phyloP scores from a whole-genome alignment of 2,329 filamentous ascomycete species.

The Pseudogymnoascus sp. region DNA sequence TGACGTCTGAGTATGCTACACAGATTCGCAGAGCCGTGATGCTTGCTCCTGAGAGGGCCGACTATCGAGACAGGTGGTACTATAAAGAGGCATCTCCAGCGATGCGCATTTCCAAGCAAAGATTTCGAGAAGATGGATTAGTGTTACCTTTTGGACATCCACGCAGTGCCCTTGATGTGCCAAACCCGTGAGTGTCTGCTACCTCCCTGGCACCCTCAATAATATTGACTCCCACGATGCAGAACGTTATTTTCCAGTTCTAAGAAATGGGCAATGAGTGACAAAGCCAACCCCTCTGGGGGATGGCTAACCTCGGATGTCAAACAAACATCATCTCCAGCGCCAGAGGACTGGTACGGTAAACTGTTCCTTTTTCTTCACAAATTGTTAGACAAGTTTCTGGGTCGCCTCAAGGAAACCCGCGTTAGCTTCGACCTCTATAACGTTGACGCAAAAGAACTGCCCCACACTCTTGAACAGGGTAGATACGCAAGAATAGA shows the following conservation, averaged over 20 bases:
- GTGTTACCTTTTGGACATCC: constrained; percentile 32
- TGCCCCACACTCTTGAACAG: constrained; percentile 19
- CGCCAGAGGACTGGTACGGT: constrained; percentile 33
- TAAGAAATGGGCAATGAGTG: constrained; percentile 30
- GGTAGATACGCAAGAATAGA: constrained; percentile 32
- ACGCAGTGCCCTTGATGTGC: constrained; percentile 26
- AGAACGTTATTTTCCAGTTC: constrained; percentile 32
- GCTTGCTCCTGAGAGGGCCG: constrained; percentile 13
- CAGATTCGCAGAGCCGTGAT: constrained; percentile 11
- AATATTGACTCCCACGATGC: constrained; percentile 12
- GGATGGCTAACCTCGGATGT: constrained; percentile 31
- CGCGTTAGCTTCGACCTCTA: constrained; percentile 26
- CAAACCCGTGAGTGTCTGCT: constrained; percentile 34
- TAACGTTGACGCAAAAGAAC: constrained; percentile 21
- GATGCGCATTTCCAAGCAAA: constrained; percentile 21
- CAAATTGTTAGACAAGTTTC: constrained; percentile 27
- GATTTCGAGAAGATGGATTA: constrained; percentile 33
- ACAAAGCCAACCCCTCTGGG: constrained; percentile 29
- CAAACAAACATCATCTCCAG: constrained; percentile 13
- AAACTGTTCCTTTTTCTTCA: constrained; percentile 30
- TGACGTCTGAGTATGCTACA: constrained; percentile 10
- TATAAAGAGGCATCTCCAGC: constrained; percentile 7
- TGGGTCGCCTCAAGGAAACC: constrained; percentile 18
- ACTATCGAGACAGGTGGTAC: constrained; percentile 13
- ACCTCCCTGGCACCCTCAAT: neutral